A percentile compares a stretch with the other conserved stretches of the same genome.
phyloP scores from a whole-genome alignment of 2,329 filamentous ascomycete species.

The Byssochlamys sp. region DNA sequence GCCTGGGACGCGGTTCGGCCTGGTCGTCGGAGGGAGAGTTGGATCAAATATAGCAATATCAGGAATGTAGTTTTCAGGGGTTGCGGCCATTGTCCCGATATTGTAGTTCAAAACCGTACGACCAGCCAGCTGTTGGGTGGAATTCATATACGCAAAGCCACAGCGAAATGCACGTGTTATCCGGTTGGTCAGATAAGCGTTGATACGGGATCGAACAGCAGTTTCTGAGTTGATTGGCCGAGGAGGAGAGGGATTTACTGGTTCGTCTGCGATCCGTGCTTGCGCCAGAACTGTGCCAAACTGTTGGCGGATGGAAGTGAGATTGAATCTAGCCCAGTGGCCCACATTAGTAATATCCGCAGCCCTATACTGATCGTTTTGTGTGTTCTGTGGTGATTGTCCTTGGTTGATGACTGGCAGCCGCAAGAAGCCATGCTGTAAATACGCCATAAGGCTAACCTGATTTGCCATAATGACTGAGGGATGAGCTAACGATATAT shows the following conservation, averaged over 20 bases:
- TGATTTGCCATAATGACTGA: no score
- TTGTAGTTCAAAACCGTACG: background rate
- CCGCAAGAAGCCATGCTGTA: background rate
- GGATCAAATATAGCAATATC: background rate
- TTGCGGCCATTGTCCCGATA: background rate
- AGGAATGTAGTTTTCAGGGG: background rate
- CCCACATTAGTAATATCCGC: background rate
- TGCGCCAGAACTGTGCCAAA: no score
- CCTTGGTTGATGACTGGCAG: background rate
- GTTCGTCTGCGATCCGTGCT: background rate
- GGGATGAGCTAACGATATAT: no score
- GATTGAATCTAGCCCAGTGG: slow-evolving; percentile 1
- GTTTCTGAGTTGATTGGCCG: background rate
- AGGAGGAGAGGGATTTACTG: background rate
- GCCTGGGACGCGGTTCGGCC: slow-evolving; percentile 2
- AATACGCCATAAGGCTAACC: background rate
- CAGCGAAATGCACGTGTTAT: background rate
- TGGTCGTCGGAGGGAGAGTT: background rate
- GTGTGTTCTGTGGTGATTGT: background rate
- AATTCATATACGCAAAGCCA: background rate
- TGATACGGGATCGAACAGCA: background rate
- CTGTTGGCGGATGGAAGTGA: background rate
- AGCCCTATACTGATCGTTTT: background rate
- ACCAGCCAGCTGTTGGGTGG: background rate
- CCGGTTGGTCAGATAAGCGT: background rate